Base-by-base conservation (phyloP, 805 yeast genomes). In the Pichia heedii region DNA sequence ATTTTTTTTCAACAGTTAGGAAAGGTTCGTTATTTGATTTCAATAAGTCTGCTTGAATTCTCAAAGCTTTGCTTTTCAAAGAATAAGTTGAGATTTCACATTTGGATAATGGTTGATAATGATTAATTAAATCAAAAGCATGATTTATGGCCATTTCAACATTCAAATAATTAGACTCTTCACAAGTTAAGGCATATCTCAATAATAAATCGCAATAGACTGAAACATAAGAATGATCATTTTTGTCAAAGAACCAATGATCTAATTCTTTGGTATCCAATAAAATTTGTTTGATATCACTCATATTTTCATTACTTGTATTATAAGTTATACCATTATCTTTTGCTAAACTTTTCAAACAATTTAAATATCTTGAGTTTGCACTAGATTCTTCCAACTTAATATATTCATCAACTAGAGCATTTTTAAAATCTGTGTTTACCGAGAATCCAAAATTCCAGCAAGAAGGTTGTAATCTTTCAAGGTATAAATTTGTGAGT, bases 341-440 rank as follows among this genome's bases (percentile, higher is more conserved):
- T 33, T 50, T 50, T 4, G 67, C 66, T 19, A 68, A 44, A 9
- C 36, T 40, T 41, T 62, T 55, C 22, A 70, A 44, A 21, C 64
- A 50, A 5, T 53, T 56, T 11, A 53, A 53, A 39, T 69, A 62
- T 18, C 60, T 56, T 16, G 52, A 47, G 49, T 67, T 63, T 0
- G 73, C 73, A 15, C 47, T 47, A 6, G 46, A 43, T 10, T 57
- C 61, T 37, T 67, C 57, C 27, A 60, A 54, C 18, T 53, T 56
- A 6, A 66, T 53, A 37, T 61, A 57, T 42, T 70, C 74, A 37
- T 65, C 59, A 33, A 63, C 68, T 5, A 70, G 51, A 21, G 71
- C 73, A 7, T 60, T 49, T 43, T 66, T 62, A 39, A 54, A 58
- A 22, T 57, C 61, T 11, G 57, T 54, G 41, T 55, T 57, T 1